Evolutionary conservation across 345 rosid genomes (phyloP), one percentile per base, ranked within the genome.

Genomic region (Gossypium sturtianum): DNA sequence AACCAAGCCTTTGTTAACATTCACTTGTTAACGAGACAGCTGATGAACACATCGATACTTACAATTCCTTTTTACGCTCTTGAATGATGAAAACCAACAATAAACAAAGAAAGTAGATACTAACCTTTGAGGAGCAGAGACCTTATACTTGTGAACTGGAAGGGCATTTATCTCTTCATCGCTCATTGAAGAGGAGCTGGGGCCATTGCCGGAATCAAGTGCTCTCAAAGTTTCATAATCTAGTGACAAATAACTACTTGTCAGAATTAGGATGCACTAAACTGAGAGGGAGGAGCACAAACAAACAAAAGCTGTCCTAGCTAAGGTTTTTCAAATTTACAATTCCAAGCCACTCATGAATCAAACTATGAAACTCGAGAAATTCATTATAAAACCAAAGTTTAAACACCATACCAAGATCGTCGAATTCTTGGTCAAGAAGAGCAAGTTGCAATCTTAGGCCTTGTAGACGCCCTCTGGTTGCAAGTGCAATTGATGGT

Each of bases 181-280:
- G 4, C 87, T 95, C 99, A 93, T 93, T 23, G 98, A 95, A 77
- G 77, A 75, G 57, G 79, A 80, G 23, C 91, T 48, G 57, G 88
- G 82, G 65, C 77, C 84, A 80, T 88, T 90, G 76, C 90, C 94
- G 7, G 94, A 87, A 78, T 95, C 99, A 79, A 95, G 85, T 44
- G 98, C 93, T 79, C 99, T 89, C 78, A 95, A 82, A 60, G 99
- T 82, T 80, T 93, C 98, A 85, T 95, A 95, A 85, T 95, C 98
- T 95, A 81, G 77, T 60, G 19, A 45, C 38, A 4, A 68, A 74
- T 61, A 76, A 84, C 16, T 19, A 1, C n/a, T 66, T 53, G 19
- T 41, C 20, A 64, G 51, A 45, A 49, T 54, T 20, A 15, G 60
- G 65, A 73, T 12, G 34, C 16, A 53, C 19, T n/a, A 67, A 44